These are phyloP conservation scores for Sporothrix dimorphospora DNA, from an alignment of 2,329 filamentous ascomycete species.

Conservation along the genomic window DNA sequence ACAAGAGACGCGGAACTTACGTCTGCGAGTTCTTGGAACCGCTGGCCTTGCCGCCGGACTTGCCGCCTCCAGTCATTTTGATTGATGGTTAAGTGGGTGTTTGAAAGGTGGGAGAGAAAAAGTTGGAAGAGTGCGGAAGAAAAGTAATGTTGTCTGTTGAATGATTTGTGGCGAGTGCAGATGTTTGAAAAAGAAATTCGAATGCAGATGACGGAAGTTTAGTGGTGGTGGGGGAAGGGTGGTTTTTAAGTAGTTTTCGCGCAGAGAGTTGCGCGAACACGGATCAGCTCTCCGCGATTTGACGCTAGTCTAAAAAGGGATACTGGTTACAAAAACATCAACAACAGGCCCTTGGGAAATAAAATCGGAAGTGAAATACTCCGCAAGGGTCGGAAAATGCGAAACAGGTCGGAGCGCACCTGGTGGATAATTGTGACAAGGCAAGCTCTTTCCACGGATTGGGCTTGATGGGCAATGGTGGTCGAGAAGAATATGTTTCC, in stretches of 20 bases:
- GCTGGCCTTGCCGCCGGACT: constrained; percentile 99
- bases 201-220: constrained; percentile 42
- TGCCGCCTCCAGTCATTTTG: constrained; percentile 99
- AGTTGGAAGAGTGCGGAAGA: constrained; percentile 33
- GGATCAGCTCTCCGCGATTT: constrained; percentile 49
- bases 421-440: neutral
- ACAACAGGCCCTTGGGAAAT: constrained; percentile 12
- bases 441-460: neutral
- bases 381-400: neutral
- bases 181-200: constrained; percentile 46
- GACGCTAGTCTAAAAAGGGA: constrained; percentile 42
- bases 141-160: constrained; percentile 38
- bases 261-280: constrained; percentile 49
- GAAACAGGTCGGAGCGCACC: neutral
- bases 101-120: constrained; percentile 36
- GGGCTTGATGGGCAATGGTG: neutral
- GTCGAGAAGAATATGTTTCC: neutral
- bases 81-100: constrained; percentile 60
- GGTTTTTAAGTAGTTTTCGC: constrained; percentile 62
- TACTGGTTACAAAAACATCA: constrained; percentile 17
- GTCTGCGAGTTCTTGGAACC: constrained; percentile 99
- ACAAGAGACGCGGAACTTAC: constrained; percentile 67
- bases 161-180: constrained; percentile 38
- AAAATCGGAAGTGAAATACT: constrained; percentile 26
- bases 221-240: constrained; percentile 49